Evolutionary conservation across 129 eudicot genomes (phyloP).

Genomic region (Ambrosia artemisiifolia): DNA sequence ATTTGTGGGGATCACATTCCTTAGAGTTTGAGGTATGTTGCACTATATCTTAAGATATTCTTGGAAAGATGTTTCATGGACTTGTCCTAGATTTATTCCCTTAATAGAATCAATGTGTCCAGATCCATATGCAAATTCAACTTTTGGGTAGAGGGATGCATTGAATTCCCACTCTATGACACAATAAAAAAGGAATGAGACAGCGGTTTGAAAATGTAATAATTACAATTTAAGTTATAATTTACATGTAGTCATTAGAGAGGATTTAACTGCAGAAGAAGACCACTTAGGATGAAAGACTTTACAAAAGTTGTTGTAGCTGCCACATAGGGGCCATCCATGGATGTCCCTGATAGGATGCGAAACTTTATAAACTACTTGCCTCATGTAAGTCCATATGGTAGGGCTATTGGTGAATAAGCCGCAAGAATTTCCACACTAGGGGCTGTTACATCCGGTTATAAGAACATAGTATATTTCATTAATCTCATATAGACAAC

Average conservation of each 20-base stretch:
- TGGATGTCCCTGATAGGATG: conserved; percentile 30
- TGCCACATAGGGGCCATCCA: conserved; percentile 34
- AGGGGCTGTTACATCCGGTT: conserved; percentile 40
- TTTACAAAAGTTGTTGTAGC: conserved; percentile 31
- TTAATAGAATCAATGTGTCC: conserved; percentile 24
- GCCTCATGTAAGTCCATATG: neutral
- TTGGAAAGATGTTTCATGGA: conserved; percentile 15
- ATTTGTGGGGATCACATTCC: neutral
- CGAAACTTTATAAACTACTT: conserved; percentile 4
- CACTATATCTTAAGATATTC: conserved; percentile 19
- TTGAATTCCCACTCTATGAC: conserved; percentile 13
- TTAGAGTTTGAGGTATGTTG: neutral
- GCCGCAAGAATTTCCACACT: conserved; percentile 30
- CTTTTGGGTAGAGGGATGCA: neutral
- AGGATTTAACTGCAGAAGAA: conserved; percentile 33
- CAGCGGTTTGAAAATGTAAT: neutral
- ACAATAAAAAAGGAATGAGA: neutral
- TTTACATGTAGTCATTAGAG: conserved; percentile 37
- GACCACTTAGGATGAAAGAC: conserved; percentile 35
- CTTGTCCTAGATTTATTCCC: conserved; percentile 25
- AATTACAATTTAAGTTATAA: neutral
- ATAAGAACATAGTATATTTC: neutral
- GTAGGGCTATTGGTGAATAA: conserved; percentile 13
- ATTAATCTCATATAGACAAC: neutral
- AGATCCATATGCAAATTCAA: conserved; percentile 23